These are phyloP conservation scores for Drechslerella coelobrocha DNA, from an alignment of 2,329 filamentous ascomycete species.

Conservation along the genomic window DNA sequence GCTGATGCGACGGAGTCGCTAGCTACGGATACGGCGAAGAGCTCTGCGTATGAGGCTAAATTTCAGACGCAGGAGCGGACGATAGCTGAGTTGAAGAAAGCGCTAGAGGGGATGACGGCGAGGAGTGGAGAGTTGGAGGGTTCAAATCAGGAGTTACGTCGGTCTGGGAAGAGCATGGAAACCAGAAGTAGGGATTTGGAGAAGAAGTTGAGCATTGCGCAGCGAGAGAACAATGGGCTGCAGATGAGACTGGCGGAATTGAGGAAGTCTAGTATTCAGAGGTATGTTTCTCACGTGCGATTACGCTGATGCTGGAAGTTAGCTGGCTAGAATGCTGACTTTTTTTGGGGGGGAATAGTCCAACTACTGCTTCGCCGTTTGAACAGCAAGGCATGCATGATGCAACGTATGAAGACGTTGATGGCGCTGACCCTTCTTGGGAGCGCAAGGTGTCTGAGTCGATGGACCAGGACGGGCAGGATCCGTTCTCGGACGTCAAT, in stretches of 20 bases:
- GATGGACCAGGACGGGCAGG: not conserved
- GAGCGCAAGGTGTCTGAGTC: not conserved
- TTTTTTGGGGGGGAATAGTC: too few species aligned
- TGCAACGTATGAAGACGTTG: not conserved
- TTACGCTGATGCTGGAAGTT: too few species aligned
- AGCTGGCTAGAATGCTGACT: too few species aligned
- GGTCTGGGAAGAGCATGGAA: slow-evolving; percentile 7
- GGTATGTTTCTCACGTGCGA: too few species aligned
- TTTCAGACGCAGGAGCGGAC: slow-evolving; percentile 10
- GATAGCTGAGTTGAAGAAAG: slow-evolving; percentile 17
- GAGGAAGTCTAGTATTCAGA: slow-evolving; percentile 24
- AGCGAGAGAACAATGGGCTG: slow-evolving; percentile 36
- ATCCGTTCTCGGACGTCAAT: slow-evolving; percentile 4
- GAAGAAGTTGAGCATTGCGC: slow-evolving; percentile 25
- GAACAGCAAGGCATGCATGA: too few species aligned
- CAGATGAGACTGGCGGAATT: slow-evolving; percentile 33
- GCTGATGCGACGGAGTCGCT: slow-evolving; percentile 12
- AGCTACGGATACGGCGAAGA: slow-evolving; percentile 18
- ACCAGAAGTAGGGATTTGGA: slow-evolving; percentile 22
- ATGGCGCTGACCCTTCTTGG: not conserved
- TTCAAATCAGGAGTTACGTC: slow-evolving; percentile 14
- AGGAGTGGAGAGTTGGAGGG: slow-evolving; percentile 3
- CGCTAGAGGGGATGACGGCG: slow-evolving; percentile 1
- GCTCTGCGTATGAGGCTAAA: slow-evolving; percentile 17
- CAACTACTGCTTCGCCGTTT: too few species aligned